Base-by-base conservation (phyloP, 208 protist genomes). In the Trypanosoma melophagium region DNA sequence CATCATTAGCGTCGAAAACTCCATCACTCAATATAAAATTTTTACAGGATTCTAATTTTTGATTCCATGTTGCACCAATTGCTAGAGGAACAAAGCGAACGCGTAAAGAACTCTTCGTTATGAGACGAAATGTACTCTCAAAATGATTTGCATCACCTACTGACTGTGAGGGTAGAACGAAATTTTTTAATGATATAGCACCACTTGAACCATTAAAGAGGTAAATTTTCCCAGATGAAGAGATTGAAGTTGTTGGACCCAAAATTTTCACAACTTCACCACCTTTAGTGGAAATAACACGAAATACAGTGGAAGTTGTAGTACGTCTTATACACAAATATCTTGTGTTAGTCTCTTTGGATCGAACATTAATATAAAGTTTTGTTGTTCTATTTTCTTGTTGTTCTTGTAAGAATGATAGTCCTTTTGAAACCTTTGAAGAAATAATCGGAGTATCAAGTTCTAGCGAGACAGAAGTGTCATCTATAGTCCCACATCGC, bases 11-110 rank as follows among this genome's bases (percentile, higher is more conserved):
- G 61, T 51, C 24, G 72, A 60, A 28, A 50, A 42, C 51, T 54
- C 54, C 25, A 66, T 85, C 55, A 71, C 52, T 61, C 47, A 65
- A 22, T 72, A 21, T 21, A 47, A 60, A 14, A 55, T 61, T 54
- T 17, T 53, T 45, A 47, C 84, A 86, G 21, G 52, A 66, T 2
- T 59, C 59, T 9, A 63, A 13, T 45, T 78, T 82, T 60, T 67
- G 51, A 19, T 10, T 13, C 57, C 64, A 69, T 25, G 25, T 22
- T 13, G 54, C 38, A 7, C 41, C 54, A 0, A 10, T 2, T 12
- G 54, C 16, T 21, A 69, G 19, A 4, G 64, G 28, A n/a, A 69
- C 53, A 61, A 69, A 60, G 4, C 54, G 64, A 53, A 69, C 42
- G 41, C 38, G 54, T 16, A 61, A 25, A 21, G 54, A 41, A 45